Percentiles rank a stretch among this genome's conserved stretches.
Evolutionary conservation across 2,329 filamentous ascomycete genomes (phyloP).

Genomic region (Colletotrichum orchidophilum): DNA sequence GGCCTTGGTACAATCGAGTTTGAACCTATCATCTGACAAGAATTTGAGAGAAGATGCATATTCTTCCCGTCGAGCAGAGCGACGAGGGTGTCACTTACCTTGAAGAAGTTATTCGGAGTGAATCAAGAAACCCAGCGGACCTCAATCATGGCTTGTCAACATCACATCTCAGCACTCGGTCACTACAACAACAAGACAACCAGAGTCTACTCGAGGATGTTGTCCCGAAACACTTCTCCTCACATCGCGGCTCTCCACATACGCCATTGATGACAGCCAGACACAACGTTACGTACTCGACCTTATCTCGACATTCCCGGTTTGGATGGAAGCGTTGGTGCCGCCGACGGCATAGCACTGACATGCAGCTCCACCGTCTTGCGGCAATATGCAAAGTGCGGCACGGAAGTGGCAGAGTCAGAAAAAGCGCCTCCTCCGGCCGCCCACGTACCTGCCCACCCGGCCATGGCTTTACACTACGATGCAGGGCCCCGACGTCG

Average conservation of each 20-base stretch:
- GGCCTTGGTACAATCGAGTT: neutral
- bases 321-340: neutral
- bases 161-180: too few relatives aligned
- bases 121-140: too few relatives aligned
- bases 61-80: neutral
- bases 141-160: too few relatives aligned
- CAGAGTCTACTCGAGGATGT: neutral
- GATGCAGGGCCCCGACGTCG: neutral
- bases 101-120: neutral
- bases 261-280: neutral
- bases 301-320: neutral
- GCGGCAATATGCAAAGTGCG: conserved; percentile 4
- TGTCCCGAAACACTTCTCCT: neutral
- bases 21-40: neutral
- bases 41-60: neutral
- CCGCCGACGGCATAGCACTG: neutral
- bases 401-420: conserved; percentile 12
- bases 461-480: neutral
- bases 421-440: neutral
- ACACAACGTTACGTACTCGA: conserved; percentile 1
- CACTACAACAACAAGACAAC: neutral
- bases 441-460: neutral
- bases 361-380: conserved; percentile 3
- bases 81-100: neutral
- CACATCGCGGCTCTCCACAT: neutral